phyloP scores from a whole-genome alignment of 2,329 filamentous ascomycete species.

The Cladophialophora bantiana region DNA sequence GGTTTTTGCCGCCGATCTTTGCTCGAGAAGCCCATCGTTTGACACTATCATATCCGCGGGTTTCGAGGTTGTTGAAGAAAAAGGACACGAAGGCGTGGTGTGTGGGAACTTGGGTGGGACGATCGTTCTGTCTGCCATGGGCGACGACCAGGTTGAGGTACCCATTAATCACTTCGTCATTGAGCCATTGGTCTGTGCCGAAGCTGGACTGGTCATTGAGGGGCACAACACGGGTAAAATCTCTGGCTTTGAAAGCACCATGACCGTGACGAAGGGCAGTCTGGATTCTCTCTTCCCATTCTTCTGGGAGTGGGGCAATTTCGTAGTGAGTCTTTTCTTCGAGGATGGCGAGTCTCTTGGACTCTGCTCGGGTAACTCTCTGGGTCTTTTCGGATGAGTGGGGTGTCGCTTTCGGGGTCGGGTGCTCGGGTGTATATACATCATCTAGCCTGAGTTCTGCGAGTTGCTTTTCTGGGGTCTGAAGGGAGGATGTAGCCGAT shows the following conservation, averaged over 20 bases:
- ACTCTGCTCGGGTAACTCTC: constrained; percentile 38
- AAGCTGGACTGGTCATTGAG: constrained; percentile 7
- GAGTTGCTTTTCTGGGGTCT: constrained; percentile 31
- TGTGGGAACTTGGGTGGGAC: constrained; percentile 44
- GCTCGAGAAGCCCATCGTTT: constrained; percentile 53
- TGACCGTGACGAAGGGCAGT: constrained; percentile 40
- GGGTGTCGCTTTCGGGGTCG: constrained; percentile 36
- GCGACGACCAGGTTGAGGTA: constrained; percentile 52
- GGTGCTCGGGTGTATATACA: constrained; percentile 20
- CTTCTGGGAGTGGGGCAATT: constrained; percentile 46
- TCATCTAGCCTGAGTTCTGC: constrained; percentile 31
- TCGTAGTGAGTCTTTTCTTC: constrained; percentile 41
- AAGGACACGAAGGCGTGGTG: constrained; percentile 55
- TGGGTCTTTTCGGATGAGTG: constrained; percentile 31
- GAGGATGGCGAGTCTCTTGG: constrained; percentile 35
- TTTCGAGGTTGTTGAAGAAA: constrained; percentile 52
- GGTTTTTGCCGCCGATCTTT: constrained; percentile 54
- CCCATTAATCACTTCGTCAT: constrained; percentile 56
- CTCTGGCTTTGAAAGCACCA: constrained; percentile 30
- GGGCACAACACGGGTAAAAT: constrained; percentile 39
- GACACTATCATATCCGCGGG: constrained; percentile 50
- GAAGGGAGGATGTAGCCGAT: constrained; percentile 14
- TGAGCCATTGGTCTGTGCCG: constrained; percentile 49
- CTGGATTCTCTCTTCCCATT: constrained; percentile 48
- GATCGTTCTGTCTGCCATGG: constrained; percentile 40